A percentile compares a stretch with the other conserved stretches of the same genome.
Conservation (phyloP, 2,329 filamentous ascomycete genomes). For the Chalaropsis ovoidea region DNA sequence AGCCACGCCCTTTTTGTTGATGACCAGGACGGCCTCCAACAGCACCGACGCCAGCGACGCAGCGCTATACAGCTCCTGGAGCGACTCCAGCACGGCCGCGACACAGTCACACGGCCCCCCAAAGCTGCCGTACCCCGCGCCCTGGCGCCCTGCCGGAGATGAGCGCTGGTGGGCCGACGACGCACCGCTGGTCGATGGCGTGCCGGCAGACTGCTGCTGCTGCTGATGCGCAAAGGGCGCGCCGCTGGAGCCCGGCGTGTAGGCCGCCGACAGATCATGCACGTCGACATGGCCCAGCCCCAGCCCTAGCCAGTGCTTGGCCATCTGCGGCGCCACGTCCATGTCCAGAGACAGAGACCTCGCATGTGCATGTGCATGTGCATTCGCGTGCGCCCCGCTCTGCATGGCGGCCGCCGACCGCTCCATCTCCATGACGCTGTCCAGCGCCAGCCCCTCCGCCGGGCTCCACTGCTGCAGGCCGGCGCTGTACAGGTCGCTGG, state of each 20-base stretch:
- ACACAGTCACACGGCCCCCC: constrained; percentile 11
- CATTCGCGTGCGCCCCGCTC: constrained; percentile 29
- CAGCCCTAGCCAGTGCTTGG: constrained; percentile 30
- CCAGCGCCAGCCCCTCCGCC: constrained; percentile 24
- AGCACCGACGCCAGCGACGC: constrained; percentile 34
- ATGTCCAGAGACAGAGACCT: constrained; percentile 32
- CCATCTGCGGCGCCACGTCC: constrained; percentile 15
- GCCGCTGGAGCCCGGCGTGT: neutral
- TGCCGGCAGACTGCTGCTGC: too few relatives aligned
- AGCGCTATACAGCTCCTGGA: constrained; percentile 40
- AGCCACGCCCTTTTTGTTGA: constrained; percentile 42
- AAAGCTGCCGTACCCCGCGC: neutral
- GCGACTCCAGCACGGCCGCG: constrained; percentile 33
- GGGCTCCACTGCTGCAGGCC: constrained; percentile 37
- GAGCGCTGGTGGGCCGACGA: neutral
- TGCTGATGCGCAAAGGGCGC: neutral
- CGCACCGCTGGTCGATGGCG: neutral
- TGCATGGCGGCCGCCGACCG: neutral
- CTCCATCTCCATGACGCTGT: neutral
- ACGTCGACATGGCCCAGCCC: constrained; percentile 29
- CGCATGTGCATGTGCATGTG: constrained; percentile 31
- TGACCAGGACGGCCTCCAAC: constrained; percentile 38
- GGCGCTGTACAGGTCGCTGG: constrained; percentile 33
- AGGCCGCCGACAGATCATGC: constrained; percentile 15
- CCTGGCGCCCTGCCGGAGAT: neutral